phyloP scores from a whole-genome alignment of 306 rosid species.

The Lithocarpus polystachyus region DNA sequence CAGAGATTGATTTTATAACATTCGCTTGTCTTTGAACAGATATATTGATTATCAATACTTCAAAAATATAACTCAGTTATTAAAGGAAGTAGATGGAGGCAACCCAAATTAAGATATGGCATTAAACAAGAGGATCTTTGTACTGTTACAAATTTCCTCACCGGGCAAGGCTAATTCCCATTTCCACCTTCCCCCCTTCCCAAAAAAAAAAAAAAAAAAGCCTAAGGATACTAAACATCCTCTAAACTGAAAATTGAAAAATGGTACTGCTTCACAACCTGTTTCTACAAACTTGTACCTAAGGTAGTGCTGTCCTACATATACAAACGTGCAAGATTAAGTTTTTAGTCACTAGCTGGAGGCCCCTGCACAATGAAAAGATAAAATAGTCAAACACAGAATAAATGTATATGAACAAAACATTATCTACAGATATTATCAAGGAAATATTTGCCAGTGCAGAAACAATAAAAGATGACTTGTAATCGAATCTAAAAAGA shows the following conservation, averaged over 20 bases:
- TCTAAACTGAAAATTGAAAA: not conserved
- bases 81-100: too few relatives aligned
- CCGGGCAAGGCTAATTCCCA: too few relatives aligned
- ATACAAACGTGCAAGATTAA: conserved; percentile 7
- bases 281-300: not conserved
- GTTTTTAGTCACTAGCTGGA: conserved; percentile 28
- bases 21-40: too few relatives aligned
- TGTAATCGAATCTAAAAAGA: not conserved
- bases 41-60: too few relatives aligned
- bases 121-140: too few relatives aligned
- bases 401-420: not conserved
- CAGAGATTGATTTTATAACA: too few relatives aligned
- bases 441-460: not conserved
- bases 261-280: not conserved
- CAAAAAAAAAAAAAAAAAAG: too few relatives aligned
- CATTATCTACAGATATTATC: not conserved
- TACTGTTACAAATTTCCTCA: too few relatives aligned
- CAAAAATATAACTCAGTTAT: too few relatives aligned
- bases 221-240: not conserved
- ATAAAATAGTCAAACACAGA: conserved; percentile 8
- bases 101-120: too few relatives aligned
- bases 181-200: too few relatives aligned
- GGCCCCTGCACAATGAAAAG: conserved; percentile 47
- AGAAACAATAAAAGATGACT: not conserved
- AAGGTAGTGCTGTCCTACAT: not conserved